phyloP scores from a whole-genome alignment of 148 eudicot species.

The Rhododendron henanense region DNA sequence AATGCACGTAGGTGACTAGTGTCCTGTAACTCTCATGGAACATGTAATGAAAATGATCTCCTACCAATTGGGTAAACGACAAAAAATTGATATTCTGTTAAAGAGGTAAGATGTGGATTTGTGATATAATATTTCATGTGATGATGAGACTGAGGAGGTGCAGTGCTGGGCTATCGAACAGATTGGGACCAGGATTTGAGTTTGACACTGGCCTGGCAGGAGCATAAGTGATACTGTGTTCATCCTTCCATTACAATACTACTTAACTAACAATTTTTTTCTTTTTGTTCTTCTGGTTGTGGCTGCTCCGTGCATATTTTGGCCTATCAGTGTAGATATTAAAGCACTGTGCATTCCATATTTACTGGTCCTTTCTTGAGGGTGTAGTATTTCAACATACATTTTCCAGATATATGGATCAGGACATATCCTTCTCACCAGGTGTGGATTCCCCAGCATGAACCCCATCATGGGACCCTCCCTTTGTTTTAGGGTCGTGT shows the following conservation, averaged over 20 bases:
- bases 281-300: not conserved
- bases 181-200: not conserved
- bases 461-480: not conserved
- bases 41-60: not conserved
- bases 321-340: not conserved
- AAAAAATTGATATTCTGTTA: not conserved
- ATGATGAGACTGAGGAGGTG: not conserved
- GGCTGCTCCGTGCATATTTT: not conserved
- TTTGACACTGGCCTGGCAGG: not conserved
- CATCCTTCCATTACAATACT: not conserved
- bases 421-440: not conserved
- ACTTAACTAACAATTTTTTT: not conserved
- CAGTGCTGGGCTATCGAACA: not conserved
- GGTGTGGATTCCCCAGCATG: not conserved
- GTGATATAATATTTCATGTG: not conserved
- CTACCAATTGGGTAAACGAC: not conserved
- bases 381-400: not conserved
- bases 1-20: not conserved
- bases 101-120: not conserved
- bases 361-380: not conserved
- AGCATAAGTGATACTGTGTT: not conserved
- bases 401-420: not conserved
- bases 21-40: not conserved
- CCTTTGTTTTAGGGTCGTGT: not conserved
- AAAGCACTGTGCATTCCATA: not conserved